Conservation (phyloP, 139 green algal species). For the Chlamydomonas sphaeroides region DNA sequence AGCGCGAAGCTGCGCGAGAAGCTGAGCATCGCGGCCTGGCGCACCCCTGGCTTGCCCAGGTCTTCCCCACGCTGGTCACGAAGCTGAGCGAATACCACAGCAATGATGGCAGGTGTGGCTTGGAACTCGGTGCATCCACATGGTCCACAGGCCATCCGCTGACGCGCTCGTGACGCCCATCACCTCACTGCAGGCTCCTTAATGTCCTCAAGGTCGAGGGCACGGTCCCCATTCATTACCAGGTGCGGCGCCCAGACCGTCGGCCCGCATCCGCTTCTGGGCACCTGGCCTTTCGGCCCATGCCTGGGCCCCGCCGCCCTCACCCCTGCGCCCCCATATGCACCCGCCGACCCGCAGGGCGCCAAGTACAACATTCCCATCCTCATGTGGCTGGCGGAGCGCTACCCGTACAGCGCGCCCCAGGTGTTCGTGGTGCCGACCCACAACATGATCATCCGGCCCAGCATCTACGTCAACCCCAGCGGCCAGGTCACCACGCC, state of each 20-base stretch:
- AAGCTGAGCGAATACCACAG: constrained; percentile 65
- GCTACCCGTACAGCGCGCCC: constrained; percentile 77
- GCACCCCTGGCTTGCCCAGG: constrained; percentile 49
- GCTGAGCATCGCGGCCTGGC: not conserved
- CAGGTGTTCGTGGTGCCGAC: constrained; percentile 88
- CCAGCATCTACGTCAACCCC: constrained; percentile 81
- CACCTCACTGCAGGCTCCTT: constrained; percentile 57
- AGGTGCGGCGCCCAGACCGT: too few species aligned
- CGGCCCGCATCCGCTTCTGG: too few species aligned
- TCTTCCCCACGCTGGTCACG: constrained; percentile 70
- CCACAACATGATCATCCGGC: constrained; percentile 91
- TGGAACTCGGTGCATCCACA: too few species aligned
- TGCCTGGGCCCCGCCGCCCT: too few species aligned
- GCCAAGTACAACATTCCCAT: constrained; percentile 96
- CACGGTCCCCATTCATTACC: constrained; percentile 90
- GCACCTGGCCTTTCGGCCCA: too few species aligned
- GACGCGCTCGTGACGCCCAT: not conserved
- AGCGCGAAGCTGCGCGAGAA: constrained; percentile 2
- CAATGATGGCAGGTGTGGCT: constrained; percentile 69
- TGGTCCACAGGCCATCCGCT: constrained; percentile 2
- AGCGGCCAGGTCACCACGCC: constrained; percentile 60
- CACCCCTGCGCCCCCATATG: too few species aligned
- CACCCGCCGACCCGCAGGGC: constrained; percentile 46
- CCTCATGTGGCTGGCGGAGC: constrained; percentile 83
- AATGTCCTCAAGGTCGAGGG: constrained; percentile 83